Conservation (phyloP, 805 yeast genomes). For the Lipomyces lipofer region DNA sequence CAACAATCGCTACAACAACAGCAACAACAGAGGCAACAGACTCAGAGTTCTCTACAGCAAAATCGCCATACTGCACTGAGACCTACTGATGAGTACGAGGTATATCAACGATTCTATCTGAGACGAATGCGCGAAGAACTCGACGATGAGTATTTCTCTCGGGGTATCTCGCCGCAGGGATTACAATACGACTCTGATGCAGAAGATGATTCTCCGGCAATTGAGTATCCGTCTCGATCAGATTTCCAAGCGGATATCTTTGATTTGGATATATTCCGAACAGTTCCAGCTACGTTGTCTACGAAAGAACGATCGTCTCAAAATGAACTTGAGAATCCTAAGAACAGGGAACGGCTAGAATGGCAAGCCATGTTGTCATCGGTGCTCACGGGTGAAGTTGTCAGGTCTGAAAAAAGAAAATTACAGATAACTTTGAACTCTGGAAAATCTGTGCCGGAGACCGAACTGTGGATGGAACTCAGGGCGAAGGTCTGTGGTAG, state of each 20-base stretch:
- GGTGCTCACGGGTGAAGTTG: constrained; percentile 93
- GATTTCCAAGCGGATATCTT: constrained; percentile 21
- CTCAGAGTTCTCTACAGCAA: constrained; percentile 5
- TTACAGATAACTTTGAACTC: constrained; percentile 53
- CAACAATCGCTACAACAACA: constrained; percentile 6
- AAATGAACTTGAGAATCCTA: constrained; percentile 37
- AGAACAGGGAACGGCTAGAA: constrained; percentile 69
- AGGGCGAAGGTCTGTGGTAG: constrained; percentile 80
- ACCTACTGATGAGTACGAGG: constrained; percentile 34
- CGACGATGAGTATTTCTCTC: constrained; percentile 71
- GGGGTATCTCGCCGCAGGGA: constrained; percentile 43
- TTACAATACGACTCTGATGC: constrained; percentile 14
- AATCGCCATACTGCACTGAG: no score
- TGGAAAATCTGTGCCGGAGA: constrained; percentile 50
- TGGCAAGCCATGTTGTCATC: constrained; percentile 94
- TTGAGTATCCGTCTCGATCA: constrained; percentile 20
- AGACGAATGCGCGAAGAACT: constrained; percentile 60
- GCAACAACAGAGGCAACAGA: constrained; percentile 7
- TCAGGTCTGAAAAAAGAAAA: constrained; percentile 72
- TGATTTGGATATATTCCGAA: constrained; percentile 3
- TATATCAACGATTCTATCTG: constrained; percentile 68
- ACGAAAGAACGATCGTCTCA: constrained; percentile 28
- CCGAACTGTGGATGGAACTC: constrained; percentile 84
- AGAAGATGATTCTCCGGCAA: constrained; percentile 27
- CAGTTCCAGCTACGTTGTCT: constrained; percentile 12